Evolutionary conservation across 345 rosid species (phyloP).

Genomic region (Punica granatum): DNA sequence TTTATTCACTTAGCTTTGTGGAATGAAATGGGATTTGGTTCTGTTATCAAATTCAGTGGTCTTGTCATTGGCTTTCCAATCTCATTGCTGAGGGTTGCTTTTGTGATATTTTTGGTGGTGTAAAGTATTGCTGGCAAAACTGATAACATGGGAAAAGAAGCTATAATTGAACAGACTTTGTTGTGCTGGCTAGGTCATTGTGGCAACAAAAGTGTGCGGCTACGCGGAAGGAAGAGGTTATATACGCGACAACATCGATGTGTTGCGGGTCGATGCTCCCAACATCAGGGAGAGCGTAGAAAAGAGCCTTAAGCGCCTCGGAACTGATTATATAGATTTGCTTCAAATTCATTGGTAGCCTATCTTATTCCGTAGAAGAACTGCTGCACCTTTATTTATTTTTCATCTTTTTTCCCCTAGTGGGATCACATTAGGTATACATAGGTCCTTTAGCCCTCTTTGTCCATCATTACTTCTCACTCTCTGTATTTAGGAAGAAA

Average conservation of each 20-base stretch:
- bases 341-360: constrained; percentile 88
- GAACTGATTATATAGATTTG: constrained; percentile 85
- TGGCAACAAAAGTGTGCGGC: constrained; percentile 92
- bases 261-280: constrained; percentile 71
- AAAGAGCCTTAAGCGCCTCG: constrained; percentile 85
- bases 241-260: constrained; percentile 52
- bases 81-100: neutral
- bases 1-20: too few species aligned
- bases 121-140: neutral
- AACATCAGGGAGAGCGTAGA: constrained; percentile 93
- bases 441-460: too few species aligned
- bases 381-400: neutral
- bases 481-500: too few species aligned
- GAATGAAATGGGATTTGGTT: neutral
- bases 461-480: too few species aligned
- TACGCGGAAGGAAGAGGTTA: constrained; percentile 55
- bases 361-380: neutral
- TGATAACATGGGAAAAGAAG: neutral
- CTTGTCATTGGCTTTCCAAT: neutral
- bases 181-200: constrained; percentile 37
- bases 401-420: neutral
- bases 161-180: neutral
- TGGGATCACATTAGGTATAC: too few species aligned
- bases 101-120: constrained; percentile 3
- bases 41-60: neutral